Conservation (phyloP, 169 alveolate genomes). For the Eimeria necatrix region DNA sequence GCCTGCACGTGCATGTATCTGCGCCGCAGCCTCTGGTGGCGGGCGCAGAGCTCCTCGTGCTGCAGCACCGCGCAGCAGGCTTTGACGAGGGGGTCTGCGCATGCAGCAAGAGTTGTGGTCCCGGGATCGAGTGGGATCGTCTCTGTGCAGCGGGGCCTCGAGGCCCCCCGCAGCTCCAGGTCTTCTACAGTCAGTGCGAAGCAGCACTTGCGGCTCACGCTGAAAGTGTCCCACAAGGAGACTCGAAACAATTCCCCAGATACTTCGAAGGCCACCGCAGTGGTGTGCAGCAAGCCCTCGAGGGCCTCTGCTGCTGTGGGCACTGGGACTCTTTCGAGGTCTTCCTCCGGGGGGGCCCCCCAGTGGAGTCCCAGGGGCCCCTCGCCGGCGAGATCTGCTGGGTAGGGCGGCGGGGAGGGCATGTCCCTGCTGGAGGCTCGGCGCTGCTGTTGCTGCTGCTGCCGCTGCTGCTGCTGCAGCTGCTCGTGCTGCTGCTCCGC, state of each 20-base stretch:
- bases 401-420: neutral
- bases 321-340: neutral
- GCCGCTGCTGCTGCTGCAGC: constrained; percentile 31
- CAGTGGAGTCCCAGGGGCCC: neutral
- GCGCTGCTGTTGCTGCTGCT: constrained; percentile 16
- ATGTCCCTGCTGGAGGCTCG: neutral
- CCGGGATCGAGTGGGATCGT: constrained; percentile 19
- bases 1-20: neutral
- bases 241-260: constrained; percentile 54
- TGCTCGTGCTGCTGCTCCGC: constrained; percentile 5
- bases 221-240: constrained; percentile 65
- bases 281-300: constrained; percentile 52
- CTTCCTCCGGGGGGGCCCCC: neutral
- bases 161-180: constrained; percentile 27
- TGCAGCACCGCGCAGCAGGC: constrained; percentile 66
- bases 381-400: neutral
- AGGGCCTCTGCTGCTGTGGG: neutral
- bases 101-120: neutral
- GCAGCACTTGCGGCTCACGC: constrained; percentile 64
- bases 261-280: constrained; percentile 24
- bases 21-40: constrained; percentile 34
- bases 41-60: neutral
- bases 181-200: constrained; percentile 66
- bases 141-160: constrained; percentile 53
- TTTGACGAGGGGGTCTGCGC: constrained; percentile 9